These are phyloP conservation scores for Penicillium sp. DNA, from an alignment of 2,329 filamentous ascomycete species.

Conservation along the genomic window DNA sequence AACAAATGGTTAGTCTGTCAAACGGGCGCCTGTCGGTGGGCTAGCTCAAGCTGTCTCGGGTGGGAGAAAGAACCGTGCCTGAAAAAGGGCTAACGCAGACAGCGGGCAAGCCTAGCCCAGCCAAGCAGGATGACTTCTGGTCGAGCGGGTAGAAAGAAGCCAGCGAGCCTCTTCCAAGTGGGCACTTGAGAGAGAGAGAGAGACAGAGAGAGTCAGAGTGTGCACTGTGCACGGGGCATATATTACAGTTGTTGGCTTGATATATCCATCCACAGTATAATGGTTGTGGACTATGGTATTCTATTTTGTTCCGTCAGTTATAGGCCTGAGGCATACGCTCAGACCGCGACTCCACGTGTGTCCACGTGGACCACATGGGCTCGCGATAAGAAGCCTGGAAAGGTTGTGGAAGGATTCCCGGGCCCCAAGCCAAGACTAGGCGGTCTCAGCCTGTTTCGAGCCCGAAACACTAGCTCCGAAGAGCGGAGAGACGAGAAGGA, in stretches of 20 bases:
- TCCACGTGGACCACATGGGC: slow-evolving; percentile 44
- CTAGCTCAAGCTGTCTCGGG: slow-evolving; percentile 1
- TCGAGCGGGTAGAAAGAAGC: slow-evolving; percentile 19
- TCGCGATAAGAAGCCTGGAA: slow-evolving; percentile 38
- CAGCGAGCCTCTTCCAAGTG: slow-evolving; percentile 7
- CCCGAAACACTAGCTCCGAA: slow-evolving; percentile 21
- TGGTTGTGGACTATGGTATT: background rate
- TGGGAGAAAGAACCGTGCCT: background rate
- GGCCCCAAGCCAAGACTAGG: slow-evolving; percentile 5
- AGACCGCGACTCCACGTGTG: slow-evolving; percentile 39
- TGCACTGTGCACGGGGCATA: slow-evolving; percentile 1
- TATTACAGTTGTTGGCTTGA: slow-evolving; percentile 1
- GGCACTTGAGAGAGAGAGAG: background rate
- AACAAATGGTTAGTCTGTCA: background rate
- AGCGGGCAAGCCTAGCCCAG: slow-evolving; percentile 2
- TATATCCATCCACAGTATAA: background rate
- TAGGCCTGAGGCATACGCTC: slow-evolving; percentile 19
- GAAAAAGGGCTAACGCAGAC: background rate
- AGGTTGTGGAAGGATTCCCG: slow-evolving; percentile 30
- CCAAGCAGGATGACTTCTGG: background rate
- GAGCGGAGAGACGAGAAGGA: background rate
- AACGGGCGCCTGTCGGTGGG: background rate
- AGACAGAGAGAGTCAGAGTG: background rate
- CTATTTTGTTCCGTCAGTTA: background rate
- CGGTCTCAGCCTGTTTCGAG: slow-evolving; percentile 10